phyloP scores from a whole-genome alignment of 1,284 basidiomycete genomes.

The Thelephora terrestris region DNA sequence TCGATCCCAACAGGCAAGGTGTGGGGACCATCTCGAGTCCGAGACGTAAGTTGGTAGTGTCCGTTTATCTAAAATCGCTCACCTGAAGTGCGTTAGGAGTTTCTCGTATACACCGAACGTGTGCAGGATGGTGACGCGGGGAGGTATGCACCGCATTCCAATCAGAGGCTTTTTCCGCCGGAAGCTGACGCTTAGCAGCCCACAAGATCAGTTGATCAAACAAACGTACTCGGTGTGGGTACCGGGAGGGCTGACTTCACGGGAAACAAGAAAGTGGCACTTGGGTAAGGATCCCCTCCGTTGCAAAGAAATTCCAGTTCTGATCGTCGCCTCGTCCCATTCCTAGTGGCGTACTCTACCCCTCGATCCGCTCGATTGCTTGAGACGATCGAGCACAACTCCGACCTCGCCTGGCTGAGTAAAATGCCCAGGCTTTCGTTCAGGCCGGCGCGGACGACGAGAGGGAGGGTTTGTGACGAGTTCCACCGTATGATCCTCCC shows the following conservation, averaged over 20 bases:
- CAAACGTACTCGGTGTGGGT: constrained; percentile 74
- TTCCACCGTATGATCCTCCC: background rate
- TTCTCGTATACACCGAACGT: constrained; percentile 32
- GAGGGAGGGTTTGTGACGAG: background rate
- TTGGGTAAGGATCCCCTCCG: constrained; percentile 39
- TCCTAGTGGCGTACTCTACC: constrained; percentile 62
- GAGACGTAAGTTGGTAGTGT: constrained; percentile 42
- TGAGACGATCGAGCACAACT: constrained; percentile 53
- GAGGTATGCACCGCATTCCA: background rate
- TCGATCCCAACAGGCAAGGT: constrained; percentile 19
- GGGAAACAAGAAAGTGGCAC: constrained; percentile 68
- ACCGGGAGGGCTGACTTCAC: constrained; percentile 41
- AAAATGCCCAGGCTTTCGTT: constrained; percentile 11
- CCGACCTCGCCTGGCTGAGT: constrained; percentile 38
- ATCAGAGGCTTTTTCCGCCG: background rate
- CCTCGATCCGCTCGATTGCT: constrained; percentile 56
- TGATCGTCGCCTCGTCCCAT: constrained; percentile 6
- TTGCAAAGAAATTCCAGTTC: background rate
- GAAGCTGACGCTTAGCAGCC: constrained; percentile 1
- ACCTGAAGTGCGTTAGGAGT: constrained; percentile 19
- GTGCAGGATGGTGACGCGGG: constrained; percentile 22
- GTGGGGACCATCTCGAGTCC: constrained; percentile 70
- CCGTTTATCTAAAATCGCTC: constrained; percentile 1
- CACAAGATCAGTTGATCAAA: constrained; percentile 46
- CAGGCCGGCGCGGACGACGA: constrained; percentile 4